These are phyloP conservation scores for Plenodomus biglobosus DNA, from an alignment of 2,329 filamentous ascomycete genomes.

Conservation along the genomic window DNA sequence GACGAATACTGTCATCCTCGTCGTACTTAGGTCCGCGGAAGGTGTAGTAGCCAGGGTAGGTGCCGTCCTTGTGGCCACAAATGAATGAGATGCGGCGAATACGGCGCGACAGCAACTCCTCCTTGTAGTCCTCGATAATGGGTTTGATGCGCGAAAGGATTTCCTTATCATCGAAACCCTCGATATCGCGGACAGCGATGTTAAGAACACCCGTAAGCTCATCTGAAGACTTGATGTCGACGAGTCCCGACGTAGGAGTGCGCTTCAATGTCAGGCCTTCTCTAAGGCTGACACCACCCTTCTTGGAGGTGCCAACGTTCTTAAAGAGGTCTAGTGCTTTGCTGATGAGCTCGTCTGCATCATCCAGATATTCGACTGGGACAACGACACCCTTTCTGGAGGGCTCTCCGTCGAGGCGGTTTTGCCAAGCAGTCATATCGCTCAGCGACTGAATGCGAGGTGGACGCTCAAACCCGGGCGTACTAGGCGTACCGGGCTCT, in stretches of 20 bases:
- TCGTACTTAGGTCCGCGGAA: conserved; percentile 90
- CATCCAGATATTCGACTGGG: conserved; percentile 89
- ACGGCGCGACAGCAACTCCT: conserved; percentile 76
- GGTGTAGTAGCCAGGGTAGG: conserved; percentile 95
- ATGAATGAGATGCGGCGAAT: conserved; percentile 95
- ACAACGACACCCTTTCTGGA: conserved; percentile 91
- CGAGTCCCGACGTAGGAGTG: conserved; percentile 49
- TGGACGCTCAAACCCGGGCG: conserved; percentile 66
- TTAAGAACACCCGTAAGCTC: conserved; percentile 92
- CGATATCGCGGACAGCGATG: conserved; percentile 84
- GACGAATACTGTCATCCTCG: conserved; percentile 94
- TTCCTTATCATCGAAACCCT: conserved; percentile 79
- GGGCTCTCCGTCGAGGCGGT: conserved; percentile 71
- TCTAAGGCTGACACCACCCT: conserved; percentile 49
- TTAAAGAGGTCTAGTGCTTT: conserved; percentile 86
- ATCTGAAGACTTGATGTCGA: conserved; percentile 59
- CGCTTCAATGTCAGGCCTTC: conserved; percentile 64
- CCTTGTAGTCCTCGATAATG: conserved; percentile 77
- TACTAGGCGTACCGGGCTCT: conserved; percentile 68
- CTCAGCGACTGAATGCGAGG: conserved; percentile 92
- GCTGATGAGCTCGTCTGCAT: conserved; percentile 81
- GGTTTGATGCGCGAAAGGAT: conserved; percentile 72
- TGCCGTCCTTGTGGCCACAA: conserved; percentile 89
- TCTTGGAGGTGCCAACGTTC: conserved; percentile 56
- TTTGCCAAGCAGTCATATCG: conserved; percentile 87